Evolutionary conservation across 352 stramenopile species (phyloP).

Genomic region (Phytophthora fragariaefolia): DNA sequence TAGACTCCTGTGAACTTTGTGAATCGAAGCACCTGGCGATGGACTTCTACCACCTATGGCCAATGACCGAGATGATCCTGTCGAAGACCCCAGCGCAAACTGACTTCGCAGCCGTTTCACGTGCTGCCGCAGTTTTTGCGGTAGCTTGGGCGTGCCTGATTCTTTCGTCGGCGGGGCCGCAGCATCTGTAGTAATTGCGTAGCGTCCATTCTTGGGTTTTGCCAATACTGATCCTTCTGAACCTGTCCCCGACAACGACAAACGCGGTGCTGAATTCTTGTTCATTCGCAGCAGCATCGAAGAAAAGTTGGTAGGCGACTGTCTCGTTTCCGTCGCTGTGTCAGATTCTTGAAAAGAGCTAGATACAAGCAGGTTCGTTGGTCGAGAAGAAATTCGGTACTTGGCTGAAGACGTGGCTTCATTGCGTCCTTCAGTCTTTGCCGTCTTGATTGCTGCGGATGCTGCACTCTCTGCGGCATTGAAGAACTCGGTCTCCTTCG

Average conservation of each 20-base stretch:
- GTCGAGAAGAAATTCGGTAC: conserved; percentile 28
- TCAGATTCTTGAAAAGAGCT: conserved; percentile 6
- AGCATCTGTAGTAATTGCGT: conserved; percentile 9
- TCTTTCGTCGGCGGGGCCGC: conserved; percentile 11
- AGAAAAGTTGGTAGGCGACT: conserved; percentile 22
- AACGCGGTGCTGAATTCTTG: conserved; percentile 27
- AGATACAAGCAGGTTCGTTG: conserved; percentile 7
- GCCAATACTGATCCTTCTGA: conserved; percentile 1
- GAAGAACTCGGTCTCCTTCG: conserved; percentile 29
- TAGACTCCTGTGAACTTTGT: conserved; percentile 22
- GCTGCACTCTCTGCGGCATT: conserved; percentile 17
- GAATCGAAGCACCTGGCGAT: conserved; percentile 14
- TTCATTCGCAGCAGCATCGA: conserved; percentile 40
- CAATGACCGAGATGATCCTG: conserved; percentile 25
- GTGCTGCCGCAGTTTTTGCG: conserved; percentile 60
- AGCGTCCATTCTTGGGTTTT: conserved; percentile 27
- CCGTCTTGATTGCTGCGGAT: not conserved
- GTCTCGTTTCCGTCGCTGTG: conserved; percentile 7
- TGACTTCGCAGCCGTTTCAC: conserved; percentile 61
- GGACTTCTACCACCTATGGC: conserved; percentile 16
- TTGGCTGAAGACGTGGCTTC: conserved; percentile 24
- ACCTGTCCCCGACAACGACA: conserved; percentile 14
- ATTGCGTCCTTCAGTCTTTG: conserved; percentile 4
- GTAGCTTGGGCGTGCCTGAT: conserved; percentile 41
- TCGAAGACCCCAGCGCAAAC: conserved; percentile 32